Percentiles rank a stretch among this genome's conserved stretches.
These are phyloP conservation scores for Berberis vulgaris DNA, from an alignment of 164 flowering plant genomes.

Conservation along the genomic window DNA sequence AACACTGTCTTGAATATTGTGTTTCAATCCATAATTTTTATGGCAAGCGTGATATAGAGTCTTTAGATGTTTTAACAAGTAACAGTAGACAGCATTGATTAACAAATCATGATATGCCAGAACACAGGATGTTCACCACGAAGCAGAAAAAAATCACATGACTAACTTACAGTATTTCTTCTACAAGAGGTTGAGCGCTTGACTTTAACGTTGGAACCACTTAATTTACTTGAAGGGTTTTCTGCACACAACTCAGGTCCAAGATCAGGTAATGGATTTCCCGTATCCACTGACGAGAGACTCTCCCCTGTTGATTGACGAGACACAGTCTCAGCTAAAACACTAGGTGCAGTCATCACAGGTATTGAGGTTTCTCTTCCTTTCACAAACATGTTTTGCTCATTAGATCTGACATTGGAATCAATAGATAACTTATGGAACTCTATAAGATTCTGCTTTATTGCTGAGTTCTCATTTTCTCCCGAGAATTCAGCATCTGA, in stretches of 20 bases:
- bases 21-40: too few species aligned
- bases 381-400: conserved; percentile 29
- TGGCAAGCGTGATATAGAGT: too few species aligned
- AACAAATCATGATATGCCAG: neutral
- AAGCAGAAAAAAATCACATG: neutral
- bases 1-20: too few species aligned
- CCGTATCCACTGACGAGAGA: conserved; percentile 56
- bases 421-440: conserved; percentile 19
- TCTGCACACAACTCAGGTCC: conserved; percentile 42
- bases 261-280: conserved; percentile 27
- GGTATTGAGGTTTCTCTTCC: conserved; percentile 26
- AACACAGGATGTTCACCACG: neutral
- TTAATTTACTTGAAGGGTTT: conserved; percentile 38
- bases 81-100: too few species aligned
- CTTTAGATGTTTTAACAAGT: too few species aligned
- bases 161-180: conserved; percentile 65
- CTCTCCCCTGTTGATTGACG: conserved; percentile 73
- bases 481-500: conserved; percentile 52
- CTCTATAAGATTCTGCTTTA: conserved; percentile 28
- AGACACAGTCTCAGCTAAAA: conserved; percentile 36
- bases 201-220: conserved; percentile 34
- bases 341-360: conserved; percentile 28
- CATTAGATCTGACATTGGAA: conserved; percentile 25
- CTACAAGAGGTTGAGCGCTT: conserved; percentile 86
- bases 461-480: conserved; percentile 21